Conservation (phyloP, 2,329 filamentous ascomycete genomes). For the Alternaria sp. region DNA sequence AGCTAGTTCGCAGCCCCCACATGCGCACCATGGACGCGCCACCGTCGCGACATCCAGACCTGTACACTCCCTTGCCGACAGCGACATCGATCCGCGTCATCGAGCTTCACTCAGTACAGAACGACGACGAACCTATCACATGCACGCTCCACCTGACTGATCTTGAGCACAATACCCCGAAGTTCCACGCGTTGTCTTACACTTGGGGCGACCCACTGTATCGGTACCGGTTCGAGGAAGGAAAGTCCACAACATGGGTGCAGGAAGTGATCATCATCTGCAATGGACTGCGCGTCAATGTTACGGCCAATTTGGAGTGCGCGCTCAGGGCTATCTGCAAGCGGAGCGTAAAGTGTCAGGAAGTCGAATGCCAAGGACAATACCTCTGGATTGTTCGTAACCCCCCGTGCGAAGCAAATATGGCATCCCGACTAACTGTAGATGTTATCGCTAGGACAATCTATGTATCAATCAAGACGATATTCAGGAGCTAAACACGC, state of each 20-base stretch:
- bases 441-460: slow-evolving; percentile 5
- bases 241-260: neutral
- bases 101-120: neutral
- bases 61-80: neutral
- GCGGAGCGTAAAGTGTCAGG: no score
- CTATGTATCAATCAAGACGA: slow-evolving; percentile 20
- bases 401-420: neutral
- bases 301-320: neutral
- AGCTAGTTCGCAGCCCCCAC: neutral
- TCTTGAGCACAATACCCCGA: neutral
- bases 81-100: slow-evolving; percentile 4
- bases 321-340: neutral
- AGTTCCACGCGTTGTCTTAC: slow-evolving; percentile 12
- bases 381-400: neutral
- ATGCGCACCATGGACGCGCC: neutral
- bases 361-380: neutral
- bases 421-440: neutral
- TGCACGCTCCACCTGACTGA: neutral
- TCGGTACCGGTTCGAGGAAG: neutral
- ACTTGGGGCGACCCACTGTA: slow-evolving; percentile 9
- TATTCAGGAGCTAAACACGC: slow-evolving; percentile 9
- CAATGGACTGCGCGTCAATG: neutral
- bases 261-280: neutral
- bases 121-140: neutral
- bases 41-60: neutral